Evolutionary conservation across 805 yeast species (phyloP).

Genomic region (Yarrowia keelungensis): DNA sequence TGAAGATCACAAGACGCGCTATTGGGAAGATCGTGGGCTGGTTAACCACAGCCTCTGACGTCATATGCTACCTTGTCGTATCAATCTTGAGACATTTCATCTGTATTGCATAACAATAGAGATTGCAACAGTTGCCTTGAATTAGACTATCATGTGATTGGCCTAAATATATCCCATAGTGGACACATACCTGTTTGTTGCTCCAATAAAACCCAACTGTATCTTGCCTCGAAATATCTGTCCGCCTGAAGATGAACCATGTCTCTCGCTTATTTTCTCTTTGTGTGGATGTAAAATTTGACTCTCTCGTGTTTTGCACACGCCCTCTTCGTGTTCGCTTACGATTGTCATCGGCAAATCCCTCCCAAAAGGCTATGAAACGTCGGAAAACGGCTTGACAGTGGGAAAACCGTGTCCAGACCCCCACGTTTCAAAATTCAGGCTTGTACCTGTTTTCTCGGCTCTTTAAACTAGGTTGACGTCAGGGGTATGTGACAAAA

Average conservation of each 20-base stretch:
- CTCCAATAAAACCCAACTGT: neutral
- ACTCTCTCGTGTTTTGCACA: neutral
- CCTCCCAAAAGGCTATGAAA: slow-evolving; percentile 14
- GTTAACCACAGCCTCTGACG: neutral
- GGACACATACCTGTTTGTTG: neutral
- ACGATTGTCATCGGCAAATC: neutral
- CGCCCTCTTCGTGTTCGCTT: slow-evolving; percentile 12
- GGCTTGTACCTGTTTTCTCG: slow-evolving; percentile 31
- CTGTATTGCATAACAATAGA: slow-evolving; percentile 26
- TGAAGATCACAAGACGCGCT: no score
- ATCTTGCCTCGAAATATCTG: neutral
- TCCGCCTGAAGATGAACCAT: neutral
- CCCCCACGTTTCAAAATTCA: slow-evolving; percentile 17
- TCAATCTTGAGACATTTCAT: slow-evolving; percentile 20
- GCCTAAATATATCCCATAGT: neutral
- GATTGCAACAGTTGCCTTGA: slow-evolving; percentile 12
- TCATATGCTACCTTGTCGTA: slow-evolving; percentile 1
- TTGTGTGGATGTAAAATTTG: neutral
- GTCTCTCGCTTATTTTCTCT: slow-evolving; percentile 9
- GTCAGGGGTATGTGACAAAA: slow-evolving; percentile 24
- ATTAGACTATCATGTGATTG: slow-evolving; percentile 1
- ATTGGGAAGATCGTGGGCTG: neutral
- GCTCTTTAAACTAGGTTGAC: slow-evolving; percentile 19
- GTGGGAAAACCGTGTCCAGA: neutral
- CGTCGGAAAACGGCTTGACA: neutral